Evolutionary conservation across 495 filamentous ascomycete species (phyloP).

Genomic region (Neurospora tetrasperma): DNA sequence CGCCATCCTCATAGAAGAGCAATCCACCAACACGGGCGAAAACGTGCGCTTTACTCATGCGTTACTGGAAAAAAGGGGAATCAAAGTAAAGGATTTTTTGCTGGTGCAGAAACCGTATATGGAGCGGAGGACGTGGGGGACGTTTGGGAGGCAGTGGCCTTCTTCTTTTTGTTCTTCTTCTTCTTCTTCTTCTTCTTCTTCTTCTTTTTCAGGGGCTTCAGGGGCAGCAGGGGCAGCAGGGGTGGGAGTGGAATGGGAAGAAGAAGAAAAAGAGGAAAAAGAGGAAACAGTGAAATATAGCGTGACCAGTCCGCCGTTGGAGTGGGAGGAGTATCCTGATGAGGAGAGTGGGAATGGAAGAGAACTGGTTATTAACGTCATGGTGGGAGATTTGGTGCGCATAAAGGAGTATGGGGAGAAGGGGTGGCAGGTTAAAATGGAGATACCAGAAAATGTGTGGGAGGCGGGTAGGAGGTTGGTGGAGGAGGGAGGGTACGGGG

Average conservation of each 20-base stretch:
- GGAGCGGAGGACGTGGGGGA: slow-evolving; percentile 31
- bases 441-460: slow-evolving; percentile 28
- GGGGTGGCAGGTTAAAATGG: slow-evolving; percentile 28
- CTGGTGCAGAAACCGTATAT: slow-evolving; percentile 35
- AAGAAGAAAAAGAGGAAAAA: not conserved
- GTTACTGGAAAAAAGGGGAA: slow-evolving; percentile 13
- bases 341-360: slow-evolving; percentile 17
- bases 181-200: too few species aligned
- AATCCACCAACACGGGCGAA: slow-evolving; percentile 30
- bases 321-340: slow-evolving; percentile 25
- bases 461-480: slow-evolving; percentile 25
- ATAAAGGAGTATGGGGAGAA: slow-evolving; percentile 26
- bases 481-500: slow-evolving; percentile 15
- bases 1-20: slow-evolving; percentile 14
- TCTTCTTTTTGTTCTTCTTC: not conserved
- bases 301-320: slow-evolving; percentile 25
- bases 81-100: slow-evolving; percentile 15
- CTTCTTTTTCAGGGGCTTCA: too few species aligned
- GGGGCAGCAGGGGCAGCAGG: too few species aligned
- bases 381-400: slow-evolving; percentile 29
- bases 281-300: slow-evolving; percentile 8
- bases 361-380: slow-evolving; percentile 28
- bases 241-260: too few species aligned
- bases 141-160: slow-evolving; percentile 31
- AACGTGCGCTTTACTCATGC: slow-evolving; percentile 30